A percentile compares a stretch with the other conserved stretches of the same genome.
phyloP scores from a whole-genome alignment of 2,329 filamentous ascomycete genomes.

The Purpureocillium takamizusanense region DNA sequence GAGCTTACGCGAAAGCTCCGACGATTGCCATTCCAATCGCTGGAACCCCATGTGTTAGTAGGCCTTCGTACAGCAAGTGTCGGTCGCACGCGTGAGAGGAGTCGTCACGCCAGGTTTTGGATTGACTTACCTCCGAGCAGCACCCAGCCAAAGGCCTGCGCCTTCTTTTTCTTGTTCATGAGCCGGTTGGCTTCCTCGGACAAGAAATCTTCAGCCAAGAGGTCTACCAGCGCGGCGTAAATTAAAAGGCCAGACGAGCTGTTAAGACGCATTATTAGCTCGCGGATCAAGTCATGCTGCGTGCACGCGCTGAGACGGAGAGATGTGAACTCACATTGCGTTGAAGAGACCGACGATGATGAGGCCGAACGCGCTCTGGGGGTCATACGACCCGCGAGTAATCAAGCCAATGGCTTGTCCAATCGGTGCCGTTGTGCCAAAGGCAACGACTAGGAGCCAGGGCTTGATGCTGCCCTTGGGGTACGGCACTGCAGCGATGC shows the following conservation, averaged over 20 bases:
- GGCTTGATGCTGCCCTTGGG: constrained; percentile 46
- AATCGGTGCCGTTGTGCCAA: constrained; percentile 54
- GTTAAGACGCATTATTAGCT: constrained; percentile 2
- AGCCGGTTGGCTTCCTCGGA: constrained; percentile 43
- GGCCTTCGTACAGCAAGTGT: too few species aligned
- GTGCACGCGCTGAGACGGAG: too few species aligned
- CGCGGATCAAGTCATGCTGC: not conserved
- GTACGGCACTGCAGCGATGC: constrained; percentile 59
- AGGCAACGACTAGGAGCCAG: constrained; percentile 53
- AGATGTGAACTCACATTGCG: constrained; percentile 52
- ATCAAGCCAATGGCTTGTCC: constrained; percentile 55
- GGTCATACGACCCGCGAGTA: constrained; percentile 49
- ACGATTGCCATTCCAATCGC: constrained; percentile 10
- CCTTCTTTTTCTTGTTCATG: constrained; percentile 44
- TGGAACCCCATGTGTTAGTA: not conserved
- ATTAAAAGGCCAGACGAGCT: constrained; percentile 52
- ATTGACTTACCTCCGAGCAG: constrained; percentile 37
- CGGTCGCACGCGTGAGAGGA: too few species aligned
- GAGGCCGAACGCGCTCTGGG: constrained; percentile 52
- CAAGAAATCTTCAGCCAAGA: constrained; percentile 57
- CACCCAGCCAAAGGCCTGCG: constrained; percentile 40
- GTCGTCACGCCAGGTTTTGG: too few species aligned
- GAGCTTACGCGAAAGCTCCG: constrained; percentile 24
- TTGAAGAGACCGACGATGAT: constrained; percentile 59
- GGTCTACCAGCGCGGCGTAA: constrained; percentile 54